A percentile compares a stretch with the other conserved stretches of the same genome.
These are phyloP conservation scores for Tetrahymena borealis DNA, from an alignment of 73 alveolate species.

Conservation along the genomic window DNA sequence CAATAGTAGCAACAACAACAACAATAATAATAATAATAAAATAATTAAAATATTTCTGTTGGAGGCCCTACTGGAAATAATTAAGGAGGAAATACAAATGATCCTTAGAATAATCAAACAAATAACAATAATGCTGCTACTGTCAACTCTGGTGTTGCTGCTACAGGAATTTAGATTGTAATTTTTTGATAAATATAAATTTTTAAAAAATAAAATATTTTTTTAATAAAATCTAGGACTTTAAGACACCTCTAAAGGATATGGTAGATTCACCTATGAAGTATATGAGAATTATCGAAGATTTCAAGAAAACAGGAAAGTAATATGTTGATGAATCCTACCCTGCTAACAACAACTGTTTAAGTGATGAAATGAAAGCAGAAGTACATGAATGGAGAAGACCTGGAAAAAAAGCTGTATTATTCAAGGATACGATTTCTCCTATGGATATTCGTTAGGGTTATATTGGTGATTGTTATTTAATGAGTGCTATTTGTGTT, in stretches of 20 bases:
- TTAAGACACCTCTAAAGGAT: not conserved
- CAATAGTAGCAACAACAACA: not conserved
- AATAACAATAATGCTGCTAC: slow-evolving; percentile 14
- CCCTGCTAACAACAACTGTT: slow-evolving; percentile 17
- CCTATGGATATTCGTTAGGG: slow-evolving; percentile 63
- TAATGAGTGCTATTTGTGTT: slow-evolving; percentile 65
- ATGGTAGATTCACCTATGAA: slow-evolving; percentile 56
- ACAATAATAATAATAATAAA: not conserved
- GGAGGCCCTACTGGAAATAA: slow-evolving; percentile 7
- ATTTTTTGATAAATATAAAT: not conserved
- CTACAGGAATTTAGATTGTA: not conserved
- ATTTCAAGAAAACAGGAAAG: slow-evolving; percentile 16
- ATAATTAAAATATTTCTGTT: not conserved
- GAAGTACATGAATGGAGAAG: slow-evolving; percentile 54
- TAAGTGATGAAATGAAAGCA: slow-evolving; percentile 44
- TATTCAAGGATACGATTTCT: slow-evolving; percentile 44
- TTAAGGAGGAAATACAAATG: slow-evolving; percentile 42
- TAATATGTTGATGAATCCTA: slow-evolving; percentile 49
- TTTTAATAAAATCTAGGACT: not conserved
- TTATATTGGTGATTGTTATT: slow-evolving; percentile 72
- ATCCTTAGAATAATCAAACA: too few species aligned
- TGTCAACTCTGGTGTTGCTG: not conserved
- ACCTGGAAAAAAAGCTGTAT: slow-evolving; percentile 38
- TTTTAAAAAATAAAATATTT: not conserved
- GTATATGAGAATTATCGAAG: slow-evolving; percentile 43